These are phyloP conservation scores for Russula sp. DNA, from an alignment of 768 basidiomycete genomes.

Conservation along the genomic window DNA sequence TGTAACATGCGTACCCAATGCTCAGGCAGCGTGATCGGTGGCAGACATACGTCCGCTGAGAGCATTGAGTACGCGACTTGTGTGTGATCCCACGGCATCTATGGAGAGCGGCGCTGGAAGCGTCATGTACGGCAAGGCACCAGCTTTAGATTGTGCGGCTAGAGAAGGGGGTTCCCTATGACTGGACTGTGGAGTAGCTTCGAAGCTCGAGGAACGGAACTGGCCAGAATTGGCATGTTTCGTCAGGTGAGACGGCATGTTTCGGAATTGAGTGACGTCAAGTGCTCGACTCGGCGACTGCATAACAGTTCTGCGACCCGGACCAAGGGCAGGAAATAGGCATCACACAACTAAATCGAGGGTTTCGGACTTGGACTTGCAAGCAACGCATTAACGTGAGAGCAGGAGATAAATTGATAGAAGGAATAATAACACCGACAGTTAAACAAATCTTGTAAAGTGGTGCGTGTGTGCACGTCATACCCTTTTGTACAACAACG, in stretches of 20 bases:
- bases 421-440: slow-evolving; percentile 3
- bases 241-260: neutral
- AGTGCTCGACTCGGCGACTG: too few species aligned
- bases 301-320: too few species aligned
- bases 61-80: too few species aligned
- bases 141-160: neutral
- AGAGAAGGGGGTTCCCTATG: neutral
- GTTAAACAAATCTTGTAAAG: slow-evolving; percentile 6
- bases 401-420: neutral
- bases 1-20: neutral
- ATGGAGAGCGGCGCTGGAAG: too few species aligned
- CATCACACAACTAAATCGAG: neutral
- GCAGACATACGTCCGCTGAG: neutral
- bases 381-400: neutral
- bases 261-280: neutral
- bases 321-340: neutral
- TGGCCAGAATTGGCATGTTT: neutral
- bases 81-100: too few species aligned
- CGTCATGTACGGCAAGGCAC: too few species aligned
- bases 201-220: neutral
- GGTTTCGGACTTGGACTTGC: too few species aligned
- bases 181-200: neutral
- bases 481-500: slow-evolving; percentile 9
- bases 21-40: neutral
- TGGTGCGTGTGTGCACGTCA: too few species aligned